Percentiles rank a stretch among this genome's conserved stretches.
Conservation (phyloP, 805 yeast species). For the Wickerhamomyces canadensis region DNA sequence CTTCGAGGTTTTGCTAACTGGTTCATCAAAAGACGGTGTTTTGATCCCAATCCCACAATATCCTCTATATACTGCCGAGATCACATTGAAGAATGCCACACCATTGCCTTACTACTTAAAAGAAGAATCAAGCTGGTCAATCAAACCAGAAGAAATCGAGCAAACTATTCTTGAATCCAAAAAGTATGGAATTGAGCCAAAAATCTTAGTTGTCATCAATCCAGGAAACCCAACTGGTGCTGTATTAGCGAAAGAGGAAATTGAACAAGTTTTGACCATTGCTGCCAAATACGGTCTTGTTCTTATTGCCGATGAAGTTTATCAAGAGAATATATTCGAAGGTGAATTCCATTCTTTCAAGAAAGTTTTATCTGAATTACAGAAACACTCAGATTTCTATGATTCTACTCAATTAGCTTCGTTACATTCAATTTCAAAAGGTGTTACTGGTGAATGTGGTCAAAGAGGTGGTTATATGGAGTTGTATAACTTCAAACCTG, state of each 20-base stretch:
- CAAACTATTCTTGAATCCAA: constrained; percentile 43
- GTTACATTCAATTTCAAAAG: constrained; percentile 95
- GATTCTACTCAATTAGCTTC: constrained; percentile 83
- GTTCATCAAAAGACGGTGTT: constrained; percentile 61
- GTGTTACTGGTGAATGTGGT: constrained; percentile 98
- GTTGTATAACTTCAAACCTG: constrained; percentile 69
- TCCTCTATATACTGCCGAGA: constrained; percentile 93
- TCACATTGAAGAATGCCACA: constrained; percentile 75
- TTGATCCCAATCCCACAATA: constrained; percentile 97
- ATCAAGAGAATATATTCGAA: constrained; percentile 84
- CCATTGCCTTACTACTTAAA: constrained; percentile 84
- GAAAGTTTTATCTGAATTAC: constrained; percentile 65
- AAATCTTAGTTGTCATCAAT: constrained; percentile 86
- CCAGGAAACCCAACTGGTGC: constrained; percentile 99
- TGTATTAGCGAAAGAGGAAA: constrained; percentile 57
- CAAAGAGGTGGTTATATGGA: constrained; percentile 99
- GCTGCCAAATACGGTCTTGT: constrained; percentile 85
- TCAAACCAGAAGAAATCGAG: constrained; percentile 63
- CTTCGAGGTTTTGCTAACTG: constrained; percentile 62
- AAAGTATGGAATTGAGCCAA: constrained; percentile 52
- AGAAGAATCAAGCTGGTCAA: constrained; percentile 80
- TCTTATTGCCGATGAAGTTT: constrained; percentile 95
- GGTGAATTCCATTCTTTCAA: constrained; percentile 84
- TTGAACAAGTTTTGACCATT: constrained; percentile 64
- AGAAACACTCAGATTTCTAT: constrained; percentile 49